These are phyloP conservation scores for Tetracladium setigerum DNA, from an alignment of 495 filamentous ascomycete genomes.

Conservation along the genomic window DNA sequence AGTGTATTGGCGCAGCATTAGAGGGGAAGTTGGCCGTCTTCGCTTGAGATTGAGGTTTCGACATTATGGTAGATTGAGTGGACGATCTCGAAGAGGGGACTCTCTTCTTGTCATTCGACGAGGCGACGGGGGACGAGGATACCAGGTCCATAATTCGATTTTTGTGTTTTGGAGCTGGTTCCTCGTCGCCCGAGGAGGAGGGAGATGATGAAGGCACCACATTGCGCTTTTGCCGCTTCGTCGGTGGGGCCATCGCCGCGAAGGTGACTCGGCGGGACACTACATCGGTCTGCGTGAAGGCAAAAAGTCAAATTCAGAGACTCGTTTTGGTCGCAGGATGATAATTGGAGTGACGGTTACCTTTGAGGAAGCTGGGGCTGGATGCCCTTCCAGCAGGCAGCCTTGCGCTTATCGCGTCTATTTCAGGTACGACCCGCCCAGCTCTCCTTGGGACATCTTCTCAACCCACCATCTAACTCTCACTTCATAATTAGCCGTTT, in stretches of 20 bases:
- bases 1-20: slow-evolving; percentile 18
- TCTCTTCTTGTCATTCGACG: slow-evolving; percentile 1
- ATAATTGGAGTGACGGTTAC: too few relatives aligned
- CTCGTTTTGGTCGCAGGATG: too few relatives aligned
- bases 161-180: slow-evolving; percentile 25
- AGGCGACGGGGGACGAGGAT: slow-evolving; percentile 15
- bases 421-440: too few relatives aligned
- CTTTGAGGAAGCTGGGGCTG: too few relatives aligned
- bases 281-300: slow-evolving; percentile 1
- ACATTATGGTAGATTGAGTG: background rate
- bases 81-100: background rate
- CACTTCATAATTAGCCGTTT: too few relatives aligned
- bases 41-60: slow-evolving; percentile 8
- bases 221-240: slow-evolving; percentile 45
- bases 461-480: too few relatives aligned
- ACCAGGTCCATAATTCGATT: slow-evolving; percentile 6
- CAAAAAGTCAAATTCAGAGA: too few relatives aligned
- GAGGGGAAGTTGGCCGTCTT: slow-evolving; percentile 15
- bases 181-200: slow-evolving; percentile 7
- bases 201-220: slow-evolving; percentile 23
- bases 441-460: too few relatives aligned
- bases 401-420: too few relatives aligned
- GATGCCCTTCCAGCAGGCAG: too few relatives aligned
- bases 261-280: background rate
- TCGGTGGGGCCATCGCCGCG: slow-evolving; percentile 44